phyloP scores from a whole-genome alignment of 768 basidiomycete species.

The Kwoniella shandongensis region DNA sequence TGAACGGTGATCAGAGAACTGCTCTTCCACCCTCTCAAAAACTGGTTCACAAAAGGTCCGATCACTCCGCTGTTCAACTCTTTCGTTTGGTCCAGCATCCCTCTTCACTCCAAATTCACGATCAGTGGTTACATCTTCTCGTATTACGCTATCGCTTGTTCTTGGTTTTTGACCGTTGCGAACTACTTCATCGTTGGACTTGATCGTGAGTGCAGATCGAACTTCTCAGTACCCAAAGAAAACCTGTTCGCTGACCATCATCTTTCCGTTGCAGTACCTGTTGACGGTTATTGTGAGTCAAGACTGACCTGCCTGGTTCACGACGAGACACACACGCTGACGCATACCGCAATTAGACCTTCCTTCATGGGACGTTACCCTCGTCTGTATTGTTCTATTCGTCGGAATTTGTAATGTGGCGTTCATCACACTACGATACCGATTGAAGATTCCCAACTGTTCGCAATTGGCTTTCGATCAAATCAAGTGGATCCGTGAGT shows the following conservation, averaged over 20 bases:
- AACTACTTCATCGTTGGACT: slow-evolving; percentile 72
- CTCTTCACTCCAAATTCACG: slow-evolving; percentile 60
- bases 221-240: background rate
- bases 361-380: slow-evolving; percentile 62
- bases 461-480: slow-evolving; percentile 34
- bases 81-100: slow-evolving; percentile 56
- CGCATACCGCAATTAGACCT: slow-evolving; percentile 10
- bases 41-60: slow-evolving; percentile 77
- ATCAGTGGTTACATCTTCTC: slow-evolving; percentile 60
- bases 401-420: slow-evolving; percentile 68
- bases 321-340: background rate
- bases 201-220: slow-evolving; percentile 23
- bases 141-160: slow-evolving; percentile 60
- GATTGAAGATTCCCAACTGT: slow-evolving; percentile 25
- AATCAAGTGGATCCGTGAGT: slow-evolving; percentile 65
- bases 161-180: slow-evolving; percentile 63
- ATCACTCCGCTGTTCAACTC: slow-evolving; percentile 60
- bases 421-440: slow-evolving; percentile 47
- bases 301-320: slow-evolving; percentile 50
- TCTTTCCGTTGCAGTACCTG: slow-evolving; percentile 55
- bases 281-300: slow-evolving; percentile 72
- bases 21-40: slow-evolving; percentile 76
- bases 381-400: slow-evolving; percentile 68
- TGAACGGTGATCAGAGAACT: too few species aligned
- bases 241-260: slow-evolving; percentile 1